A percentile compares a stretch with the other conserved stretches of the same genome.
These are phyloP conservation scores for Vicia sativa DNA, from an alignment of 306 rosid species.

Conservation along the genomic window DNA sequence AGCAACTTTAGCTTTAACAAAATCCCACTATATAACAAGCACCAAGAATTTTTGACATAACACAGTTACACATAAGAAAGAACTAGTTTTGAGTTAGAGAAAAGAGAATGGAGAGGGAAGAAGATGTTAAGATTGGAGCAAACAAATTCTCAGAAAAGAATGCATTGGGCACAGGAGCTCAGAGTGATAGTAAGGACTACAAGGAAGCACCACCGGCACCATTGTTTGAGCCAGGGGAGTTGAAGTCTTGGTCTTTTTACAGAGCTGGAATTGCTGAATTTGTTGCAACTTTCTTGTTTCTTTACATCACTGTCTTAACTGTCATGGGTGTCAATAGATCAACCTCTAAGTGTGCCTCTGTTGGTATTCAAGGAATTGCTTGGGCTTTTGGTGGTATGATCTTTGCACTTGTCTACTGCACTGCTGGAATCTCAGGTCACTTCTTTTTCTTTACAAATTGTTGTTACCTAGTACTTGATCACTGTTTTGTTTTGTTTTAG, in stretches of 20 bases:
- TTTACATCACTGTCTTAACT: slow-evolving; percentile 79
- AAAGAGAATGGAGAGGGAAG: slow-evolving; percentile 57
- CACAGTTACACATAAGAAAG: not conserved
- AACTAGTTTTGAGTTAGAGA: not conserved
- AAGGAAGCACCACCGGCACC: slow-evolving; percentile 93
- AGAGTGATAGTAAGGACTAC: slow-evolving; percentile 68
- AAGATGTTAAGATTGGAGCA: slow-evolving; percentile 89
- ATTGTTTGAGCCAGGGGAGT: slow-evolving; percentile 77
- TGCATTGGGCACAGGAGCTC: slow-evolving; percentile 73
- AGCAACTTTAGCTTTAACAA: slow-evolving; percentile 28
- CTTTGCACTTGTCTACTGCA: slow-evolving; percentile 90
- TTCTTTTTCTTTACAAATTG: not conserved
- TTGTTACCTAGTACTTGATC: not conserved
- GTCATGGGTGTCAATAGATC: slow-evolving; percentile 76
- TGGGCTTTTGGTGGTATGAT: slow-evolving; percentile 99
- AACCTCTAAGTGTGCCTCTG: slow-evolving; percentile 58
- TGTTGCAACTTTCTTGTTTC: slow-evolving; percentile 84
- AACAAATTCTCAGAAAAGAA: slow-evolving; percentile 76
- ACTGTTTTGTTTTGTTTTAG: not conserved
- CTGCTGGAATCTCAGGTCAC: slow-evolving; percentile 89
- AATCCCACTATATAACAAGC: not conserved
- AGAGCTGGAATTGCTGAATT: slow-evolving; percentile 94
- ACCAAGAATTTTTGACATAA: not conserved
- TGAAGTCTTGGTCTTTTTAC: slow-evolving; percentile 89
- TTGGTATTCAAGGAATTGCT: slow-evolving; percentile 91